Evolutionary conservation across 345 rosid species (phyloP).

Genomic region (Gossypium australe): DNA sequence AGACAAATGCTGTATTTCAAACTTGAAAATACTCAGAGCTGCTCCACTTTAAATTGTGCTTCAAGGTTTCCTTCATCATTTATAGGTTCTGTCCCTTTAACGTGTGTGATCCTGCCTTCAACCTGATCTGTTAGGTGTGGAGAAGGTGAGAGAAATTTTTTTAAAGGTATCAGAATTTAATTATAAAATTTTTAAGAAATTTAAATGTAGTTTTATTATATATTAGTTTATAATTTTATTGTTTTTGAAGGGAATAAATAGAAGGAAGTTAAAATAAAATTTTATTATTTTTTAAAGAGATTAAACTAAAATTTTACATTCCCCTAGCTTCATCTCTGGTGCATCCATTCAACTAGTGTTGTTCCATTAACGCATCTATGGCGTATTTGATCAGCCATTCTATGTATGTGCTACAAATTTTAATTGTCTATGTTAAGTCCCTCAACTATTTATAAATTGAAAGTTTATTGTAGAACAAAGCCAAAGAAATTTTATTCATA

Average conservation of each 20-base stretch:
- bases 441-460: not conserved
- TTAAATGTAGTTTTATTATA: too few relatives aligned
- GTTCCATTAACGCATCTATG: not conserved
- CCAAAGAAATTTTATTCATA: too few relatives aligned
- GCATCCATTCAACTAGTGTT: too few relatives aligned
- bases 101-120: not conserved
- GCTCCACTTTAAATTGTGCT: slow-evolving; percentile 62
- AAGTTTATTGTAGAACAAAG: not conserved
- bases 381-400: not conserved
- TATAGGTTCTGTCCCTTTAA: slow-evolving; percentile 52
- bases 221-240: too few relatives aligned
- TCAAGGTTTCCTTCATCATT: slow-evolving; percentile 49
- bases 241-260: too few relatives aligned
- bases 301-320: too few relatives aligned
- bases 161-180: too few relatives aligned
- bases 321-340: too few relatives aligned
- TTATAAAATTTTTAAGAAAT: too few relatives aligned
- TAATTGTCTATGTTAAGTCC: not conserved
- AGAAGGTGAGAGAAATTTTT: too few relatives aligned
- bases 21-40: slow-evolving; percentile 57
- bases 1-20: slow-evolving; percentile 59
- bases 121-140: too few relatives aligned
- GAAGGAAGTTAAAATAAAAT: rapidly evolving
- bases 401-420: not conserved
- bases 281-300: too few relatives aligned